phyloP scores from a whole-genome alignment of 441 rosid genomes.

The Aquilaria agallochum region DNA sequence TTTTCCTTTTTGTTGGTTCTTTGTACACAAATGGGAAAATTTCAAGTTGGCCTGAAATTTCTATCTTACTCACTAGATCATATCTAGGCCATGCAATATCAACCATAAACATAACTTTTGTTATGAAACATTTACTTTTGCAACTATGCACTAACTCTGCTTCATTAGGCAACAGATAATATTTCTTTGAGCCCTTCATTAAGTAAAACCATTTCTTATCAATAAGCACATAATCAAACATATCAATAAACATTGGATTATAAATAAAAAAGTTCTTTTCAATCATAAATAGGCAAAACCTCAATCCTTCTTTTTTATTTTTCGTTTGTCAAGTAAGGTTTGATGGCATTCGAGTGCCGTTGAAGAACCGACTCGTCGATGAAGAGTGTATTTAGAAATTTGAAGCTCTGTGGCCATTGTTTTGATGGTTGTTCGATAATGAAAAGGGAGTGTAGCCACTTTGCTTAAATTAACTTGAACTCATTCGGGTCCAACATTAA shows the following conservation, averaged over 20 bases:
- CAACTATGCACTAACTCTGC: neutral
- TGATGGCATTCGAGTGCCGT: slow-evolving; percentile 4
- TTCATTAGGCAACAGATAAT: neutral
- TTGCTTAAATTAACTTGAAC: too few species aligned
- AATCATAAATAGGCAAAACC: slow-evolving; percentile 4
- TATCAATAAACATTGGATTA: neutral
- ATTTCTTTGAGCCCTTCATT: neutral
- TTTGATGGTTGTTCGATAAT: neutral
- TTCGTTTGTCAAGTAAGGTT: neutral
- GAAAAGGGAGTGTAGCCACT: neutral
- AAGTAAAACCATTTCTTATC: slow-evolving; percentile 13
- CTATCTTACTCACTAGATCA: neutral
- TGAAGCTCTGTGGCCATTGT: neutral
- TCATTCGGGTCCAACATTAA: neutral
- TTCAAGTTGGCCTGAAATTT: neutral
- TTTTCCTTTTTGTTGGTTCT: neutral
- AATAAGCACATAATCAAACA: neutral
- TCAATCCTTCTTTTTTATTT: slow-evolving; percentile 4
- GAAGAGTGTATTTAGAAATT: slow-evolving; percentile 1
- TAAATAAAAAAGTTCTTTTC: neutral
- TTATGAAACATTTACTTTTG: neutral
- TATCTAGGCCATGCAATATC: neutral
- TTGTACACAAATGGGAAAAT: neutral
- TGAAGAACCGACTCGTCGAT: neutral
- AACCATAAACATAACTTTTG: neutral